Evolutionary conservation across 2,329 filamentous ascomycete species (phyloP).

Genomic region (Sporothrix globosa): DNA sequence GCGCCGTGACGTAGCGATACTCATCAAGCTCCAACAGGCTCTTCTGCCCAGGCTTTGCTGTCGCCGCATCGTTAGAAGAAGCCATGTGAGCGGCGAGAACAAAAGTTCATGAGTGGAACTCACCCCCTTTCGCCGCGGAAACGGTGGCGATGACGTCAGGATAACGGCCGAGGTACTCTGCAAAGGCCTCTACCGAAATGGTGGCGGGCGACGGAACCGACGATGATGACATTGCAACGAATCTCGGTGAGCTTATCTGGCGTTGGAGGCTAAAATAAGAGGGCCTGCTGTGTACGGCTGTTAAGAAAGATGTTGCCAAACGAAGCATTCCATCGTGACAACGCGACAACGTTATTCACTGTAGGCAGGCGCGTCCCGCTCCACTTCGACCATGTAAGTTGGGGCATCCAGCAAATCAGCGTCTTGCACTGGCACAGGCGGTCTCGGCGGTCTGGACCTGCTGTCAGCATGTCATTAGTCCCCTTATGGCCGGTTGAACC

Average conservation of each 20-base stretch:
- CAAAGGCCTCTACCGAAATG: constrained; percentile 30
- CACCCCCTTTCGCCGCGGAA: constrained; percentile 52
- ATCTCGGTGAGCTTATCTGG: not conserved
- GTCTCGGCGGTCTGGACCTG: not conserved
- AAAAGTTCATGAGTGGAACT: constrained; percentile 16
- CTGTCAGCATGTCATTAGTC: not conserved
- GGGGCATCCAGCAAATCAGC: constrained; percentile 20
- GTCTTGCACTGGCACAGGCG: constrained; percentile 11
- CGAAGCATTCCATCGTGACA: not conserved
- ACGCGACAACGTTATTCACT: not conserved
- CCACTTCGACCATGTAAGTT: not conserved
- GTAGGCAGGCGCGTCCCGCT: not conserved
- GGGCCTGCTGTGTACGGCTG: not conserved
- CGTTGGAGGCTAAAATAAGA: not conserved
- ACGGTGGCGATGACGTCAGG: constrained; percentile 49
- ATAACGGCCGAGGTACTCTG: constrained; percentile 27
- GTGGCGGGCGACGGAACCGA: constrained; percentile 18
- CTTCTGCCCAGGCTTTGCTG: constrained; percentile 55
- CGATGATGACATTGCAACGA: not conserved
- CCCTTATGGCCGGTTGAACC: not conserved
- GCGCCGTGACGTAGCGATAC: constrained; percentile 61
- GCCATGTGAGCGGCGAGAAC: no score
- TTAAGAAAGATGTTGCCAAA: not conserved
- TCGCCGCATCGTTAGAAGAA: constrained; percentile 33
- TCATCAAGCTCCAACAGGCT: constrained; percentile 62